Base-by-base conservation (phyloP, 345 rosid genomes). In the Cardamine chenopodiifolia region DNA sequence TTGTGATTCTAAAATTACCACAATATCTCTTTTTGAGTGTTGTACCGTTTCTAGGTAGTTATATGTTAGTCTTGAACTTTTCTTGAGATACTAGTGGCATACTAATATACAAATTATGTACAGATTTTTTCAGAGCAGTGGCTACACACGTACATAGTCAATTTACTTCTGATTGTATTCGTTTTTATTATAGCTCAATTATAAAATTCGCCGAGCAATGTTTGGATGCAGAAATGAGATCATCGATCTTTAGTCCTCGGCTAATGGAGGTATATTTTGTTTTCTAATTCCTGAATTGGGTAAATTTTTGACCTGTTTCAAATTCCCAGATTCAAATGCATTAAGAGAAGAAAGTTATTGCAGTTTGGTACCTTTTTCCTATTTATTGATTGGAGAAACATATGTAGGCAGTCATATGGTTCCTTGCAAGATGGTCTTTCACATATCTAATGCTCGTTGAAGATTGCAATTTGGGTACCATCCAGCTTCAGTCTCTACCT, bases 351-450 rank as follows among this genome's bases (percentile, higher is more conserved):
- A 63, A 53, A 54, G 20, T 59, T 54, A 23, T 61, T 61, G 49
- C 64, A 52, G 29, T 60, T 40, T 68, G 53, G 55, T 68, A 60
- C 53, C 26, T 62, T 42, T 44, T 1, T 60, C 47, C 71, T 70
- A 23, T 23, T 22, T 34, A 70, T 34, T 77, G 53, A 70, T 62
- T 76, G 26, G 48, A 65, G 62, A 57, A 70, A 71, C 40, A 23
- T 65, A 48, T 84, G 69, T 82, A 94, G 98, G 97, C 97, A 79
- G 81, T 94, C 72, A 75, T 90, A 82, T 94, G 97, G 98, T 91
- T 94, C 83, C 97, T 94, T 78, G 90, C 95, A 59, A 90, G 97
- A 85, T 91, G 97, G 98, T 88, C 93, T 59, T 85, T 76, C 54
- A 94, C 98, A 75, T 94, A 89, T 73, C 82, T 94, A 47, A 78